Evolutionary conservation across 345 rosid genomes (phyloP).

Genomic region (Eucalyptus sideroxylon): DNA sequence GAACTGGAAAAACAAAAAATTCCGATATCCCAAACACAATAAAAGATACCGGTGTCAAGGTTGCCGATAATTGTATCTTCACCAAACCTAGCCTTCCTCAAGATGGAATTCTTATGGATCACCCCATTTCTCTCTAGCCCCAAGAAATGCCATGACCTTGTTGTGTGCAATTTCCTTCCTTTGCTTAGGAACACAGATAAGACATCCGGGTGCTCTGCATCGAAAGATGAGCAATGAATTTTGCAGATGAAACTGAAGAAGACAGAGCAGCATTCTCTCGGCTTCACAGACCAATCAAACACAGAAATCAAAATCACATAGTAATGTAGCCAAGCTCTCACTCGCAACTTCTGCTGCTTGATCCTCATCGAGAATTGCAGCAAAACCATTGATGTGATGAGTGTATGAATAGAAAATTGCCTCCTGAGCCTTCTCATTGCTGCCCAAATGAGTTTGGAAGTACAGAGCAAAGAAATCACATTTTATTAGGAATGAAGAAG

Average conservation of each 20-base stretch:
- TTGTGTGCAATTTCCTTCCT: slow-evolving; percentile 19
- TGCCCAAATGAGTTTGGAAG: background rate
- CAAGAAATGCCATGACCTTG: slow-evolving; percentile 25
- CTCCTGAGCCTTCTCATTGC: slow-evolving; percentile 16
- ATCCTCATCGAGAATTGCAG: slow-evolving; percentile 29
- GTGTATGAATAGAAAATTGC: slow-evolving; percentile 40
- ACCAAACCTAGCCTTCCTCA: slow-evolving; percentile 20
- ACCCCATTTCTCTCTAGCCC: slow-evolving; percentile 6
- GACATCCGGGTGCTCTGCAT: slow-evolving; percentile 28
- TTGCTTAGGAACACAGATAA: slow-evolving; percentile 21
- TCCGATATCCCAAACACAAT: background rate
- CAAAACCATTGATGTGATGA: slow-evolving; percentile 37
- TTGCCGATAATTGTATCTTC: slow-evolving; percentile 25
- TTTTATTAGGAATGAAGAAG: background rate
- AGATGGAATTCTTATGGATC: background rate
- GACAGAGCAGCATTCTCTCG: background rate
- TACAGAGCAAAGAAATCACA: background rate
- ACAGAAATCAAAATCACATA: background rate
- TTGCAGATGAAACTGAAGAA: background rate
- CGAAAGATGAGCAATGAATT: background rate
- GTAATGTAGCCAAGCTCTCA: background rate
- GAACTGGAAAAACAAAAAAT: background rate
- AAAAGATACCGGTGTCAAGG: slow-evolving; percentile 20
- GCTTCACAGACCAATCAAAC: background rate
- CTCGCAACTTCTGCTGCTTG: slow-evolving; percentile 25